Evolutionary conservation across 169 alveolate genomes (phyloP), one percentile per base, ranked within the genome.

Genomic region (Plasmodium ovale): DNA sequence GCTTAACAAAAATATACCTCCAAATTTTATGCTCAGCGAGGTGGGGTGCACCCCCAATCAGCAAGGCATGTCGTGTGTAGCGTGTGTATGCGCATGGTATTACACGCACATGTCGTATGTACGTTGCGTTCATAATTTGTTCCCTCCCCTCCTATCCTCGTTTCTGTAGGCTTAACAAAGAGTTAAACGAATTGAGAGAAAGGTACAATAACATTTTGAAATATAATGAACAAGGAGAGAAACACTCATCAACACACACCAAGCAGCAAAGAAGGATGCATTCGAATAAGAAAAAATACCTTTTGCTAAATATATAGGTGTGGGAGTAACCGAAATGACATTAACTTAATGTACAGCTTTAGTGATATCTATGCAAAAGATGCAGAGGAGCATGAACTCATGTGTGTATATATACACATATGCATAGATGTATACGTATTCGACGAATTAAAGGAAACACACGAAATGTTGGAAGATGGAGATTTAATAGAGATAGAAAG

Each of bases 121-220:
- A 53, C 31, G 14, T 21, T 5, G 23, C 16, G 7, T 33, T 35
- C 9, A 9, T 72, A 54, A 54, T 72, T 31, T 54, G n/a, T 21
- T 72, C 1, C 12, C n/a, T 4, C 29, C 1, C 29, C 9, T 27
- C 44, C 44, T 69, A 47, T 69, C 16, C 2, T 44, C 4, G 12
- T 47, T 12, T 62, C 4, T 35, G 14, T 37, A 73, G 88, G 21
- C 33, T 73, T n/a, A 73, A 73, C 21, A 73, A 73, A 14, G 88
- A 73, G 47, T 65, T 73, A 35, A 39, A 59, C 33, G 88, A 73
- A 73, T 62, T 73, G 23, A 27, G 88, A 65, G 88, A 73, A 29
- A 56, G 88, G 33, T 73, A 73, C 33, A 60, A 73, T 35, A 35
- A 73, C 35, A 73, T 73, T 29, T 42, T 59, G 42, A 73, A 51